Evolutionary conservation across 2,329 filamentous ascomycete species (phyloP).

Genomic region (Talaromyces pinophilus): DNA sequence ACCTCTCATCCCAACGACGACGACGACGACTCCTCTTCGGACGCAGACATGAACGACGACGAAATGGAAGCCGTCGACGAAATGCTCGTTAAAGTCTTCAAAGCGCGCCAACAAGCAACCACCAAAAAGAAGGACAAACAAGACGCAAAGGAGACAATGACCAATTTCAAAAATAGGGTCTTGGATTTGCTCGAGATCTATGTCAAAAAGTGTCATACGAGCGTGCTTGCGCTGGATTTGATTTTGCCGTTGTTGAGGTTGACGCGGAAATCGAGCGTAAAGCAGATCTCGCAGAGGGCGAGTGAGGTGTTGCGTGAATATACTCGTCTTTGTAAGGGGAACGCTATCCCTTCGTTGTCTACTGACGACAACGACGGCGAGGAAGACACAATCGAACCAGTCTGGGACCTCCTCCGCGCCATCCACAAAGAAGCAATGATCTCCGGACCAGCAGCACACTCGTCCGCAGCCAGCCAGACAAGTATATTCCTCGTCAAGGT

Average conservation of each 20-base stretch:
- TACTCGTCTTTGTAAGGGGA: constrained; percentile 62
- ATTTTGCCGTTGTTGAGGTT: constrained; percentile 76
- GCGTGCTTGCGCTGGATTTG: constrained; percentile 66
- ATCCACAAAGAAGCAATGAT: constrained; percentile 66
- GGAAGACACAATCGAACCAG: constrained; percentile 36
- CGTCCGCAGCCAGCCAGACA: constrained; percentile 68
- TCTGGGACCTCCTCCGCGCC: constrained; percentile 61
- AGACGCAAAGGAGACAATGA: constrained; percentile 81
- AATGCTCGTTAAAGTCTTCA: constrained; percentile 82
- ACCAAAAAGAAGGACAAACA: constrained; percentile 82
- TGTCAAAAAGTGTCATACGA: constrained; percentile 73
- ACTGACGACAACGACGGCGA: constrained; percentile 5
- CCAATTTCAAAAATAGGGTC: constrained; percentile 93
- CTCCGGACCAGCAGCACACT: constrained; percentile 66
- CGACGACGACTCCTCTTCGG: constrained; percentile 61
- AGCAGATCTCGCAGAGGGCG: constrained; percentile 73
- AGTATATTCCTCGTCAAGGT: constrained; percentile 50
- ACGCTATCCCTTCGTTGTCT: constrained; percentile 48
- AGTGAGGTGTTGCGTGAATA: constrained; percentile 71
- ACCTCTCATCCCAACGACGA: constrained; percentile 61
- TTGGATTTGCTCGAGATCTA: constrained; percentile 86
- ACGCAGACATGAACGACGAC: constrained; percentile 88
- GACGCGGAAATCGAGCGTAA: constrained; percentile 73
- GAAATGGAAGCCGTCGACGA: constrained; percentile 90
- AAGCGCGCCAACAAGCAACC: constrained; percentile 66